A percentile compares a stretch with the other conserved stretches of the same genome.
These are phyloP conservation scores for Candida sphagnicola DNA, from an alignment of 805 yeast species.

Conservation along the genomic window DNA sequence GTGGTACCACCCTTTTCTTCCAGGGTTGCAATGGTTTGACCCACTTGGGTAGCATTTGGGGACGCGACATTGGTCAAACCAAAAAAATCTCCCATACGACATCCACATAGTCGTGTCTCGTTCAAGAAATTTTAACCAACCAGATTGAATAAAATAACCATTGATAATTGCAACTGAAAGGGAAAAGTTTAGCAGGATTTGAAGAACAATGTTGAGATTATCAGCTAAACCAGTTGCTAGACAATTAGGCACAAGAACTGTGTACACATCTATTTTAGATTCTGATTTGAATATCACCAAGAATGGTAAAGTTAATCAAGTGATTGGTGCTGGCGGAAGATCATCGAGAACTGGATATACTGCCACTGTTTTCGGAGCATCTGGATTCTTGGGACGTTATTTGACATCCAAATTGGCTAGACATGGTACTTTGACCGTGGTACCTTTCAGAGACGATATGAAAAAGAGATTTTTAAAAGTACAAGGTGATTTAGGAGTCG, in stretches of 20 bases:
- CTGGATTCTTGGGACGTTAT: slow-evolving; percentile 75
- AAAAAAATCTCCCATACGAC: no score
- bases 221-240: slow-evolving; percentile 13
- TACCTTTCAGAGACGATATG: slow-evolving; percentile 80
- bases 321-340: slow-evolving; percentile 77
- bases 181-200: not conserved
- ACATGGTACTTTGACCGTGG: slow-evolving; percentile 74
- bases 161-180: not conserved
- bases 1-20: no score
- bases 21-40: no score
- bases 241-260: slow-evolving; percentile 21
- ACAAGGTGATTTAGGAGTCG: slow-evolving; percentile 84
- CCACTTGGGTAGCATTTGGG: no score
- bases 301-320: slow-evolving; percentile 66
- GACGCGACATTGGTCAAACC: no score
- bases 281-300: slow-evolving; percentile 70
- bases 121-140: slow-evolving; percentile 21
- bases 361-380: slow-evolving; percentile 83
- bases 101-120: slow-evolving; percentile 6
- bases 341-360: slow-evolving; percentile 85
- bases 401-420: slow-evolving; percentile 69
- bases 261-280: slow-evolving; percentile 40
- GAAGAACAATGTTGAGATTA: slow-evolving; percentile 23
- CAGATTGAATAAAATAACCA: slow-evolving; percentile 13
- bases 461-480: slow-evolving; percentile 75